Percentiles rank a stretch among this genome's conserved stretches.
These are phyloP conservation scores for Pilaira anomala DNA, from an alignment of 192 early-diverging fungal species.

Conservation along the genomic window DNA sequence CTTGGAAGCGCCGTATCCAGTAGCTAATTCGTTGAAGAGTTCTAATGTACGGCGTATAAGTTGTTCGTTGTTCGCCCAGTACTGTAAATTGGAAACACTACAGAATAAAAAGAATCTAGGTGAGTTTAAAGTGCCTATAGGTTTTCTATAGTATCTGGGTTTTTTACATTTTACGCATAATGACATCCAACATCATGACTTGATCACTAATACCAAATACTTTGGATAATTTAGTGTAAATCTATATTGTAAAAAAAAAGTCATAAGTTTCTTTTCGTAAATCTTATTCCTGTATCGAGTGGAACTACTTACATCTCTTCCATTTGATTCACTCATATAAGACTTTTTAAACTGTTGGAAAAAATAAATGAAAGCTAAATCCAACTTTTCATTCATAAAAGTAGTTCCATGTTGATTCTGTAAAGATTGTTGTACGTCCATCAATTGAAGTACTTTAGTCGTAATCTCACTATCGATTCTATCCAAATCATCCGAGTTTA, in stretches of 20 bases:
- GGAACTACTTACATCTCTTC: slow-evolving; percentile 36
- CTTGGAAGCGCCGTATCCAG: slow-evolving; percentile 74
- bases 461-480: slow-evolving; percentile 72
- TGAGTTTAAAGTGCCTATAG: no score
- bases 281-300: no score
- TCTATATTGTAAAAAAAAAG: slow-evolving; percentile 34
- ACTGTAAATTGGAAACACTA: slow-evolving; percentile 61
- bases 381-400: slow-evolving; percentile 61
- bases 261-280: not conserved
- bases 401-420: slow-evolving; percentile 46
- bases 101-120: slow-evolving; percentile 17
- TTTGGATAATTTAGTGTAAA: slow-evolving; percentile 63
- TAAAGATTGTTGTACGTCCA: slow-evolving; percentile 63
- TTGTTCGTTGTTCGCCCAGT: slow-evolving; percentile 51
- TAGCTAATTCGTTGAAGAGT: slow-evolving; percentile 74
- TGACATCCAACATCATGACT: slow-evolving; percentile 55
- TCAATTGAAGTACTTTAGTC: slow-evolving; percentile 63
- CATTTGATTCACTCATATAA: slow-evolving; percentile 74
- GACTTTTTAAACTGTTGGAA: slow-evolving; percentile 74
- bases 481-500: slow-evolving; percentile 79
- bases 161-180: slow-evolving; percentile 62
- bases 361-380: slow-evolving; percentile 78
- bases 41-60: slow-evolving; percentile 64
- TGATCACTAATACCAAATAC: slow-evolving; percentile 68
- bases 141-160: slow-evolving; percentile 31